phyloP scores from a whole-genome alignment of 2,329 filamentous ascomycete species.

The Arthrobotrys sinensis region DNA sequence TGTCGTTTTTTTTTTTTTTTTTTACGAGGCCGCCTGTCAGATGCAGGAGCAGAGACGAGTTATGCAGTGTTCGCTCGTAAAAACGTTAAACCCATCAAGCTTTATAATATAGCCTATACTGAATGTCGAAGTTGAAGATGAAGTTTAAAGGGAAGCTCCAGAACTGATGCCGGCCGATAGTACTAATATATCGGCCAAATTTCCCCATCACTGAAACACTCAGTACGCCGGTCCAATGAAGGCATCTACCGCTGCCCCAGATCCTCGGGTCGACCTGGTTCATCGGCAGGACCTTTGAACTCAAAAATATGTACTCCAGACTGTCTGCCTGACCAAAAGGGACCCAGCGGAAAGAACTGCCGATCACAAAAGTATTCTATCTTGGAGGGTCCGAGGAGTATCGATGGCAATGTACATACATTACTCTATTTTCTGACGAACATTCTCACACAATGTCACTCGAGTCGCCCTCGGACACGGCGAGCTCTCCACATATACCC shows the following conservation, averaged over 20 bases:
- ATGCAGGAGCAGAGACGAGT: conserved; percentile 14
- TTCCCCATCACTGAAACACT: conserved; percentile 54
- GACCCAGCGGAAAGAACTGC: conserved; percentile 49
- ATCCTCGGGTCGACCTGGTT: conserved; percentile 60
- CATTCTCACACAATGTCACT: conserved; percentile 6
- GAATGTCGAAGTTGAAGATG: conserved; percentile 9
- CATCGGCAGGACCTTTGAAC: conserved; percentile 42
- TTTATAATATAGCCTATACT: conserved; percentile 33
- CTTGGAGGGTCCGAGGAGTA: background rate
- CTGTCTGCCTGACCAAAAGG: conserved; percentile 50
- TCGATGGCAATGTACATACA: background rate
- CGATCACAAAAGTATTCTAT: conserved; percentile 42
- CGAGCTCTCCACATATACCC: conserved; percentile 36
- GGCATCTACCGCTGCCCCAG: conserved; percentile 53
- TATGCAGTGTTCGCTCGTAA: conserved; percentile 23
- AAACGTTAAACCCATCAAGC: conserved; percentile 28
- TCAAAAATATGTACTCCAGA: conserved; percentile 19
- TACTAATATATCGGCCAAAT: conserved; percentile 34
- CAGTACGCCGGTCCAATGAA: conserved; percentile 41
- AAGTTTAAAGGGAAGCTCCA: conserved; percentile 10
- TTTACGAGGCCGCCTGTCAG: conserved; percentile 32
- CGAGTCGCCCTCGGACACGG: conserved; percentile 20
- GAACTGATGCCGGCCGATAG: conserved; percentile 38
- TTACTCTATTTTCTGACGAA: conserved; percentile 3
- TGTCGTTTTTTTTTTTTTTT: conserved; percentile 4